phyloP scores from a whole-genome alignment of 2,329 filamentous ascomycete genomes.

The Fusarium cyanostomum region DNA sequence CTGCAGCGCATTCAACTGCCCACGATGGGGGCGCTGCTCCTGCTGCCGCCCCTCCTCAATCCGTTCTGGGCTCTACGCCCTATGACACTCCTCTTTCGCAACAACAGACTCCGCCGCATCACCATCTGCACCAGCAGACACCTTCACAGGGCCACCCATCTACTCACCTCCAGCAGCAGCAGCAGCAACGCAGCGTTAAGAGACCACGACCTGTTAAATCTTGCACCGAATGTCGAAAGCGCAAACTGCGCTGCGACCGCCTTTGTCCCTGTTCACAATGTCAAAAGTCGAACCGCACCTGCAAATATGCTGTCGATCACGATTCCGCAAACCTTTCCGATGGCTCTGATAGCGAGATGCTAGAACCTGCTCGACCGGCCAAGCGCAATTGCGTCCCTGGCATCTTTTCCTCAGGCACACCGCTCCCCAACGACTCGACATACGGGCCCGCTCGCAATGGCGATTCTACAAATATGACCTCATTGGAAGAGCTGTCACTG shows the following conservation, averaged over 20 bases:
- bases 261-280: slow-evolving; percentile 67
- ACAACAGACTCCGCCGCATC: slow-evolving; percentile 42
- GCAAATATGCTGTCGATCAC: slow-evolving; percentile 62
- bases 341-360: slow-evolving; percentile 55
- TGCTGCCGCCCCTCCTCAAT: slow-evolving; percentile 25
- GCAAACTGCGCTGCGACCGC: slow-evolving; percentile 66
- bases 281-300: slow-evolving; percentile 63
- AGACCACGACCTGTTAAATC: slow-evolving; percentile 65
- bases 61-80: slow-evolving; percentile 31
- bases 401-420: slow-evolving; percentile 35
- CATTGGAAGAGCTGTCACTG: slow-evolving; percentile 58
- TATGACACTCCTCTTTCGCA: slow-evolving; percentile 41
- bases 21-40: slow-evolving; percentile 36
- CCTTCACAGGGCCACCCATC: slow-evolving; percentile 36
- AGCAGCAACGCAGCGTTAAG: slow-evolving; percentile 59
- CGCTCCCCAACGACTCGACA: slow-evolving; percentile 36
- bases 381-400: slow-evolving; percentile 52
- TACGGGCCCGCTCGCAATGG: slow-evolving; percentile 46
- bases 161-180: slow-evolving; percentile 39
- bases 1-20: slow-evolving; percentile 36
- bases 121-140: slow-evolving; percentile 42
- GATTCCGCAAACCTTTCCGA: slow-evolving; percentile 60
- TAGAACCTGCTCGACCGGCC: slow-evolving; percentile 46
- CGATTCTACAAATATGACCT: slow-evolving; percentile 45
- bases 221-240: slow-evolving; percentile 65